These are phyloP conservation scores for Rhizopogon salebrosus DNA, from an alignment of 768 basidiomycete species.

Conservation along the genomic window DNA sequence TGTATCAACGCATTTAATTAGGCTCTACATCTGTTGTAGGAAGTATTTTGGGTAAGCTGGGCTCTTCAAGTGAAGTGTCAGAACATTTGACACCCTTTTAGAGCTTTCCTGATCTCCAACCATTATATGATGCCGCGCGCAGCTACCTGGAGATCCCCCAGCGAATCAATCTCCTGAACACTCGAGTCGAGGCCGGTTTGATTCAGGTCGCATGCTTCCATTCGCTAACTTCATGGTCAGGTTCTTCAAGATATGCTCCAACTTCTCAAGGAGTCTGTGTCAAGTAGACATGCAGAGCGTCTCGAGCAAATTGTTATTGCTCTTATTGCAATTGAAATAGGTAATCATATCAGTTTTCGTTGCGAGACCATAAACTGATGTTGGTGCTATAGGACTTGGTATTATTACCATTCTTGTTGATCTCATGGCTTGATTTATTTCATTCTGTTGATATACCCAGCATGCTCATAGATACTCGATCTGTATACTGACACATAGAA, in stretches of 20 bases:
- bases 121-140: constrained; percentile 88
- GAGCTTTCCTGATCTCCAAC: constrained; percentile 94
- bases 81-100: constrained; percentile 28
- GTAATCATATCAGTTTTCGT: constrained; percentile 29
- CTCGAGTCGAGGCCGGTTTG: constrained; percentile 76
- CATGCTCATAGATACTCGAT: neutral
- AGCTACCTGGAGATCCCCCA: constrained; percentile 95
- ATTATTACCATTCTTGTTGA: constrained; percentile 90
- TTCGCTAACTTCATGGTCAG: constrained; percentile 32
- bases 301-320: constrained; percentile 91
- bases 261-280: constrained; percentile 90
- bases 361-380: neutral
- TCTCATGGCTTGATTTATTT: constrained; percentile 45
- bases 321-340: constrained; percentile 84
- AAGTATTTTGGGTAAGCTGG: constrained; percentile 84
- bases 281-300: constrained; percentile 84
- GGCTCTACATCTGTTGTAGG: constrained; percentile 37
- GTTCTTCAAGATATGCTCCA: constrained; percentile 97
- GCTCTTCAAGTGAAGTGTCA: constrained; percentile 7
- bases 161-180: constrained; percentile 87
- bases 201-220: constrained; percentile 5
- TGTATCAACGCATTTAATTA: neutral
- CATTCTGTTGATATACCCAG: neutral
- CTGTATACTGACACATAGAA: neutral
- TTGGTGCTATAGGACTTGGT: constrained; percentile 58